Evolutionary conservation across 2,329 filamentous ascomycete genomes (phyloP).

Genomic region (Zymoseptoria crescenta): DNA sequence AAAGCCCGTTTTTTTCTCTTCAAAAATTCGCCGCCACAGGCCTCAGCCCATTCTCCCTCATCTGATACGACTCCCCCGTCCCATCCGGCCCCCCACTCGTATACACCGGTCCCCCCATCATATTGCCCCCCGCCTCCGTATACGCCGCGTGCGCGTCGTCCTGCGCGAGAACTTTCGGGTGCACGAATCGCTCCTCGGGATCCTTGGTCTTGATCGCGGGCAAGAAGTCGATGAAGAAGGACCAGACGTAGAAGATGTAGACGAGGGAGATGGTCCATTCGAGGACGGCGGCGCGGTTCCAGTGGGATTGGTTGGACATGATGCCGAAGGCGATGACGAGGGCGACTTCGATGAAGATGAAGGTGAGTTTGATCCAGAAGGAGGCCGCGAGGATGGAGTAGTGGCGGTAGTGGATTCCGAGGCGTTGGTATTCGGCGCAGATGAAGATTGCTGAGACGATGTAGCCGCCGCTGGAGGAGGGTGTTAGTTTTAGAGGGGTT

Average conservation of each 20-base stretch:
- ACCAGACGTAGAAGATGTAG: slow-evolving; percentile 77
- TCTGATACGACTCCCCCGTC: not conserved
- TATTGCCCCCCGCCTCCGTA: slow-evolving; percentile 21
- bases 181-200: slow-evolving; percentile 34
- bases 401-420: slow-evolving; percentile 71
- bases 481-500: not conserved
- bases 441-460: slow-evolving; percentile 78
- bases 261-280: slow-evolving; percentile 76
- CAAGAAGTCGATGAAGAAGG: slow-evolving; percentile 75
- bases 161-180: slow-evolving; percentile 31
- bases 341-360: slow-evolving; percentile 70
- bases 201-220: slow-evolving; percentile 62
- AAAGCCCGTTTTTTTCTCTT: too few species aligned
- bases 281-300: slow-evolving; percentile 65
- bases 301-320: slow-evolving; percentile 21
- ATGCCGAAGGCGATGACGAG: slow-evolving; percentile 68
- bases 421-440: slow-evolving; percentile 80
- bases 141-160: slow-evolving; percentile 25
- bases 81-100: slow-evolving; percentile 13
- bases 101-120: slow-evolving; percentile 28
- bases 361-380: slow-evolving; percentile 80
- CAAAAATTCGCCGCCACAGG: not conserved
- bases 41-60: not conserved
- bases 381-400: slow-evolving; percentile 65
- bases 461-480: slow-evolving; percentile 53